A percentile compares a stretch with the other conserved stretches of the same genome.
phyloP scores from a whole-genome alignment of 2,329 filamentous ascomycete genomes.

The Microdochium nivale region DNA sequence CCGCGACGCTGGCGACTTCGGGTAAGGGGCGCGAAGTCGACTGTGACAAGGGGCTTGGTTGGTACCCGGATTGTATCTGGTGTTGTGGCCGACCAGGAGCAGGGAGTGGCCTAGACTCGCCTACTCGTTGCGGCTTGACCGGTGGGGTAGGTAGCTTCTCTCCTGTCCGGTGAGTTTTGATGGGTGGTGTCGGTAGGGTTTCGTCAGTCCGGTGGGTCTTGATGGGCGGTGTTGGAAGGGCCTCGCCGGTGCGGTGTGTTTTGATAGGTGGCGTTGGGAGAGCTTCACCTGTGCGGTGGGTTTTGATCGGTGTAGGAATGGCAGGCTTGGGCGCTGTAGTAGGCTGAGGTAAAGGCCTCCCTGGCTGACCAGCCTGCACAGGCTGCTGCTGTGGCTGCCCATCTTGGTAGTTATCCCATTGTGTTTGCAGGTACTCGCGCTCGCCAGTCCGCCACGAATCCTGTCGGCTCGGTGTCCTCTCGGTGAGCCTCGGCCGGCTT shows the following conservation, averaged over 20 bases:
- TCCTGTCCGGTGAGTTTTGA: constrained; percentile 19
- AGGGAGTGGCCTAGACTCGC: constrained; percentile 42
- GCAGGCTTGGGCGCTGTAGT: constrained; percentile 6
- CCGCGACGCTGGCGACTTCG: constrained; percentile 9
- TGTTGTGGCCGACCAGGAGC: constrained; percentile 26
- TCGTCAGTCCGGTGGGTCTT: constrained; percentile 17
- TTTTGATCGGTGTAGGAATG: constrained; percentile 14
- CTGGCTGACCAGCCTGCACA: constrained; percentile 18
- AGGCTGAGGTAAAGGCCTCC: constrained; percentile 33
- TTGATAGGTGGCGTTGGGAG: constrained; percentile 4
- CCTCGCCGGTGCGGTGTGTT: constrained; percentile 16
- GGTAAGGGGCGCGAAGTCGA: constrained; percentile 16
- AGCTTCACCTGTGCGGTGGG: constrained; percentile 15
- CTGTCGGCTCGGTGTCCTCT: constrained; percentile 41
- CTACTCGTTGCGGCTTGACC: constrained; percentile 28
- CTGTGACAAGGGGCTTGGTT: constrained; percentile 1
- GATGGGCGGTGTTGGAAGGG: constrained; percentile 1
- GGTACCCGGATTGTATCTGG: constrained; percentile 4
- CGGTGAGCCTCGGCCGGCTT: constrained; percentile 26
- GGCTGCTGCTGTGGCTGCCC: constrained; percentile 16
- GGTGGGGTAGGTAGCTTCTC: constrained; percentile 10
- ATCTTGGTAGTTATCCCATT: constrained; percentile 35
- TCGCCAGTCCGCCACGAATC: constrained; percentile 59
- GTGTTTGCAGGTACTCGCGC: constrained; percentile 52
- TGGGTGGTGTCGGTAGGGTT: constrained; percentile 1